phyloP scores from a whole-genome alignment of 139 green algal species.

The Yamagishiella unicocca region DNA sequence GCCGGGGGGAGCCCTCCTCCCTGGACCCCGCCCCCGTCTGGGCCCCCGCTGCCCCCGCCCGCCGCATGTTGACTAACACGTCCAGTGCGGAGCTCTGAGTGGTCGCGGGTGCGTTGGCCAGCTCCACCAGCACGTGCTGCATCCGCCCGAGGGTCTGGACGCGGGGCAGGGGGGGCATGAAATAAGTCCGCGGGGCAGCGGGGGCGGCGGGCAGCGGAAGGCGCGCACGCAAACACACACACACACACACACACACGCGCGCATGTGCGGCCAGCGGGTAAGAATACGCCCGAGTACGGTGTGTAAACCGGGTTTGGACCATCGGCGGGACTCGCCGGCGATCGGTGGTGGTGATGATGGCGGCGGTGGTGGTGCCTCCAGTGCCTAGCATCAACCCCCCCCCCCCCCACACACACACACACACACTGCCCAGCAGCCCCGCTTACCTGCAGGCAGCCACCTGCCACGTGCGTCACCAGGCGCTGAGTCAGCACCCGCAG shows the following conservation, averaged over 20 bases:
- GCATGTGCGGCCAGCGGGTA: too few species aligned
- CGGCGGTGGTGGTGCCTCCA: too few species aligned
- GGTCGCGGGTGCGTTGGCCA: slow-evolving; percentile 38
- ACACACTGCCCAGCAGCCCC: not conserved
- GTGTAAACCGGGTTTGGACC: too few species aligned
- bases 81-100: slow-evolving; percentile 39
- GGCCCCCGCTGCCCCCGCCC: not conserved
- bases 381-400: too few species aligned
- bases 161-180: too few species aligned
- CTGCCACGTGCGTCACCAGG: slow-evolving; percentile 25
- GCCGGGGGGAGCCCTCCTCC: not conserved
- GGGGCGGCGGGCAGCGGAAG: too few species aligned
- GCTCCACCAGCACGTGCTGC: slow-evolving; percentile 40
- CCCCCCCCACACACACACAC: not conserved
- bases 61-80: not conserved
- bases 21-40: not conserved
- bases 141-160: slow-evolving; percentile 19
- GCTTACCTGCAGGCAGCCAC: slow-evolving; percentile 33
- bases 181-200: too few species aligned
- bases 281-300: too few species aligned
- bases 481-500: slow-evolving; percentile 33
- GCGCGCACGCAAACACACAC: too few species aligned
- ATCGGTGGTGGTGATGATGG: too few species aligned
- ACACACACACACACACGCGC: too few species aligned
- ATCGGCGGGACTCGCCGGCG: too few species aligned